Percentiles rank a stretch among this genome's conserved stretches.
These are phyloP conservation scores for Eimeria necatrix DNA, from an alignment of 169 alveolate species.

Conservation along the genomic window DNA sequence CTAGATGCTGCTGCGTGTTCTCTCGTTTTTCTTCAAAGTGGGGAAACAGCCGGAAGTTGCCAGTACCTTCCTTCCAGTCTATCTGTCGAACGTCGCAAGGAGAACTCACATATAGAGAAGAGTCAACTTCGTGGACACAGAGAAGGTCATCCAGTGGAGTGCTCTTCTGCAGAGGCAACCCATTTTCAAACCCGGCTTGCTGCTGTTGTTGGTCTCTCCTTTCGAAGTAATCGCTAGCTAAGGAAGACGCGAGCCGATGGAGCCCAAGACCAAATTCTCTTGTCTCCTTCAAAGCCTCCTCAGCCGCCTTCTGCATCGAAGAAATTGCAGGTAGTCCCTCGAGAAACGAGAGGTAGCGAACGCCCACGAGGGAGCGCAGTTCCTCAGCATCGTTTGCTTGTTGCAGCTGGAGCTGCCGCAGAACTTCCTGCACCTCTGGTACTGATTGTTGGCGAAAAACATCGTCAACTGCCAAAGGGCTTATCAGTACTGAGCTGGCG, in stretches of 20 bases:
- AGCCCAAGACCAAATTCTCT: slow-evolving; percentile 12
- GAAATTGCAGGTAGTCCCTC: slow-evolving; percentile 58
- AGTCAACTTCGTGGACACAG: slow-evolving; percentile 8
- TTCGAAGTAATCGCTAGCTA: background rate
- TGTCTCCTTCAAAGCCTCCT: slow-evolving; percentile 43
- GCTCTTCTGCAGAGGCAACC: slow-evolving; percentile 58
- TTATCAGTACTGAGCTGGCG: slow-evolving; percentile 41
- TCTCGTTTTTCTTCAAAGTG: background rate
- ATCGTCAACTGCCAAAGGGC: slow-evolving; percentile 71
- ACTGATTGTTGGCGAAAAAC: slow-evolving; percentile 50
- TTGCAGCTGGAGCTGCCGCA: slow-evolving; percentile 72
- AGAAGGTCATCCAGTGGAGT: slow-evolving; percentile 68
- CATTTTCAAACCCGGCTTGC: background rate
- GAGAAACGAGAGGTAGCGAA: slow-evolving; percentile 65
- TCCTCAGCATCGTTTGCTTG: slow-evolving; percentile 73
- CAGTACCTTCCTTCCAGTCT: background rate
- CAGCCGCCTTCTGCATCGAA: slow-evolving; percentile 38
- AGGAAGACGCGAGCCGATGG: slow-evolving; percentile 15
- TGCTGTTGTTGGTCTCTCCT: background rate
- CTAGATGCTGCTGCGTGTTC: background rate
- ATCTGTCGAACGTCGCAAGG: background rate
- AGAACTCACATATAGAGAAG: background rate
- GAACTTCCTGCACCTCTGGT: slow-evolving; percentile 72
- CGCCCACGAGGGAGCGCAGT: slow-evolving; percentile 62
- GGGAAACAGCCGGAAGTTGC: background rate